Base-by-base conservation (phyloP, 768 basidiomycete species). In the Stropharia rugosoannulata region DNA sequence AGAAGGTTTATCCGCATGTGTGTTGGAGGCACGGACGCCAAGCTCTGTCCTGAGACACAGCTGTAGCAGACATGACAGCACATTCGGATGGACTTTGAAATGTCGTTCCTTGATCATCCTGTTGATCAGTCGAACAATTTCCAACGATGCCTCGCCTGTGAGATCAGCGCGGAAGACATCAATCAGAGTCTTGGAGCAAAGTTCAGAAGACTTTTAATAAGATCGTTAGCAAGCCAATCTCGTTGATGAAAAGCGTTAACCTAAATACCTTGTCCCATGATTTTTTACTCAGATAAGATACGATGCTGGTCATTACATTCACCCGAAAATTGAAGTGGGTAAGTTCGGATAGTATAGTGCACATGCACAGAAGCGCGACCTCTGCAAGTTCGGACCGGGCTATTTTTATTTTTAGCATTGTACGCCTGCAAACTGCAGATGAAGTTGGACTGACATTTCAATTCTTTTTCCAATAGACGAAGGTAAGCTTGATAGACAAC, bases 251-350 rank as follows among this genome's bases (percentile, higher is more conserved):
- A 27, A 22, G 42, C 46, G 37, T 18, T 45, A 52, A 57, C 49
- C 29, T 48, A 40, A 70, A 85, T 66, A 95, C 96, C 71, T 85
- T 79, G 72, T 95, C 90, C 95, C 95, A 98, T 16, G 88, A 86
- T 66, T 82, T 89, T 67, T 83, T 85, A 68, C 94, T 95, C 45
- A 98, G 71, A 12, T 84, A 83, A 47, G 87, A 85, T 19, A 98
- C 85, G 55, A 98, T 77, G 48, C 88, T 87, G 57, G 85, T 86
- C 84, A 97, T 93, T 62, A 99, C 81, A 74, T 98, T 97, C 61
- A 84, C 79, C 43, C 91, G 85, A 70, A 98, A 98, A 75, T 98
- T 99, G 84, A 99, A 99, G 73, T 98, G 95, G 12, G 93, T 90
- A 58, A 86, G 84, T 66, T 93, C 87, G 16, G 80, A 79, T 22